Conservation (phyloP, 2,329 filamentous ascomycete species). For the Magnaporthiopsis rhizophila region DNA sequence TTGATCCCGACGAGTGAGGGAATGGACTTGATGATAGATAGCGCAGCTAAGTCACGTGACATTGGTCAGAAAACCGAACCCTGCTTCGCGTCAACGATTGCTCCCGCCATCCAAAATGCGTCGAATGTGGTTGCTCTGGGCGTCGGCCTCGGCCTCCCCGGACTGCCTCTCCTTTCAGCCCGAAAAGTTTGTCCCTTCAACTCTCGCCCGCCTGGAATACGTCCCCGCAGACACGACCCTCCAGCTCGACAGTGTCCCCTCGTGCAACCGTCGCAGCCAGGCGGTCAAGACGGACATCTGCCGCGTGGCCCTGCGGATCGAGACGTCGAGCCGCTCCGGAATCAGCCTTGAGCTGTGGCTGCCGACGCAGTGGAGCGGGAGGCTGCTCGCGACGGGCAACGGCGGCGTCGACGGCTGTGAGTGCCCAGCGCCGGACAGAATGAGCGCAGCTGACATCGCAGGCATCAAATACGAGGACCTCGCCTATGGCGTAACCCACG, state of each 20-base stretch:
- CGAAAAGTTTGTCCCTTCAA: neutral
- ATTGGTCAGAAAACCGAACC: no score
- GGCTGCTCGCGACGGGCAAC: conserved; percentile 39
- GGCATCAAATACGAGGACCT: conserved; percentile 38
- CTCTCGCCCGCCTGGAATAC: neutral
- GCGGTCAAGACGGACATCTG: conserved; percentile 16
- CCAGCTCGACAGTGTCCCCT: conserved; percentile 9
- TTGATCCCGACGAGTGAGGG: no score
- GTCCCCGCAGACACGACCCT: conserved; percentile 7
- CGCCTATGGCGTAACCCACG: conserved; percentile 32
- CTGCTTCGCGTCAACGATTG: no score
- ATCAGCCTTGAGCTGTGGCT: conserved; percentile 41
- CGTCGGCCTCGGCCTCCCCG: neutral
- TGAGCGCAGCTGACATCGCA: conserved; percentile 2
- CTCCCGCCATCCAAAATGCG: no score
- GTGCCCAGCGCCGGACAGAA: neutral
- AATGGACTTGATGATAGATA: no score
- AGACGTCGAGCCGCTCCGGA: conserved; percentile 28
- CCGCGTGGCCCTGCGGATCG: conserved; percentile 19
- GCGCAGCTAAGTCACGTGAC: no score
- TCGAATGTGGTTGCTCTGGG: no score
- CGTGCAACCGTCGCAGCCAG: conserved; percentile 10
- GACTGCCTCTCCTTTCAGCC: conserved; percentile 8
- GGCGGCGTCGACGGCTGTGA: conserved; percentile 38
- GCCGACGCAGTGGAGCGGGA: conserved; percentile 34